These are phyloP conservation scores for Aureobasidium sp. DNA, from an alignment of 2,329 filamentous ascomycete genomes.

Conservation along the genomic window DNA sequence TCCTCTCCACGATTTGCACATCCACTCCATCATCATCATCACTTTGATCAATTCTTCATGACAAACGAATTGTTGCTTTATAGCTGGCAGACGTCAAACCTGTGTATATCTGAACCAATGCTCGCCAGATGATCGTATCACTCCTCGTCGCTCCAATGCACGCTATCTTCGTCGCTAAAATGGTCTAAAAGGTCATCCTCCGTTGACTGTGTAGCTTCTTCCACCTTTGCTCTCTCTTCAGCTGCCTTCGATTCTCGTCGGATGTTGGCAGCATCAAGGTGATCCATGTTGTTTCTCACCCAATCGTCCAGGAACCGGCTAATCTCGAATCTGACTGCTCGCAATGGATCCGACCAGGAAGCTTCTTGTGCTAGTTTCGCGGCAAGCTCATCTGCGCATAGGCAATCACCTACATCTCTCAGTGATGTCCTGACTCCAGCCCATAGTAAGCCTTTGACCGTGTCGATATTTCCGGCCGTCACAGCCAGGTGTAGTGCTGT, in stretches of 20 bases:
- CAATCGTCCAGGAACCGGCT: not conserved
- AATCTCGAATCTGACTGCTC: constrained; percentile 6
- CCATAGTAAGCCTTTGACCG: constrained; percentile 7
- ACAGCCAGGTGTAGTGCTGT: constrained; percentile 1
- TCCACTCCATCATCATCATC: not conserved
- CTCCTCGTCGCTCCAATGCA: constrained; percentile 11
- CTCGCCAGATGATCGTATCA: not conserved
- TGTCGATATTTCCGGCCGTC: constrained; percentile 2
- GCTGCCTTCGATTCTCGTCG: constrained; percentile 1
- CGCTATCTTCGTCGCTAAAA: constrained; percentile 8
- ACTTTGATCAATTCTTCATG: not conserved
- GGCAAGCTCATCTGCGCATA: constrained; percentile 8
- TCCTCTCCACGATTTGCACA: constrained; percentile 6
- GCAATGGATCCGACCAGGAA: not conserved
- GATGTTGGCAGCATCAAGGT: constrained; percentile 5
- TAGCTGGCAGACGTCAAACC: not conserved
- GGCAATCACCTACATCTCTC: not conserved
- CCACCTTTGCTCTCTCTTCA: not conserved
- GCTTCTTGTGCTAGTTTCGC: constrained; percentile 8
- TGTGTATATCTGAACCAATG: not conserved
- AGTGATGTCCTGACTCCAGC: not conserved
- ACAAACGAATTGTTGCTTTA: not conserved
- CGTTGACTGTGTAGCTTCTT: not conserved
- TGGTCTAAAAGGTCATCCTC: constrained; percentile 3
- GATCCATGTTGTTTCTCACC: constrained; percentile 5